Conservation (phyloP, 2,329 filamentous ascomycete species). For the Trichothecium roseum region DNA sequence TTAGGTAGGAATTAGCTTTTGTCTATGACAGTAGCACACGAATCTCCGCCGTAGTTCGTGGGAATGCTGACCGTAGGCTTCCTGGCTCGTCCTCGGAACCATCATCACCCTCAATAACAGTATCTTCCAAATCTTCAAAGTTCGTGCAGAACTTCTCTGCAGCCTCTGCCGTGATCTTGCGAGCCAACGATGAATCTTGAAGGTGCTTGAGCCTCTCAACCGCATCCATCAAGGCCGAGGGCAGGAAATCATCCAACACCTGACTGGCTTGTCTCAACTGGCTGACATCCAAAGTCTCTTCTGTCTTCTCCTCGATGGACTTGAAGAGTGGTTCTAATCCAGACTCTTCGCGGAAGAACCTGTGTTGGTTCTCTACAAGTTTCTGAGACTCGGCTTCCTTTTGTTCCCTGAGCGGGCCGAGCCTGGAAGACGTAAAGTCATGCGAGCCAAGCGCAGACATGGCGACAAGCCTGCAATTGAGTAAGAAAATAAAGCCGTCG, state of each 20-base stretch:
- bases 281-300: slow-evolving; percentile 38
- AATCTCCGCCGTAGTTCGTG: slow-evolving; percentile 50
- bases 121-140: slow-evolving; percentile 55
- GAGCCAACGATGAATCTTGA: slow-evolving; percentile 60
- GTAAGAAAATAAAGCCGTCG: slow-evolving; percentile 55
- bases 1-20: no score
- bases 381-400: slow-evolving; percentile 44
- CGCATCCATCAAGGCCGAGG: slow-evolving; percentile 87
- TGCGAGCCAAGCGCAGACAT: slow-evolving; percentile 45
- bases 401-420: slow-evolving; percentile 43
- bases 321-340: slow-evolving; percentile 39
- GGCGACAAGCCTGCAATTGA: slow-evolving; percentile 60
- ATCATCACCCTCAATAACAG: slow-evolving; percentile 34
- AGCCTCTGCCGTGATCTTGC: slow-evolving; percentile 71
- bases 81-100: slow-evolving; percentile 8
- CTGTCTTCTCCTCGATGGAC: slow-evolving; percentile 25
- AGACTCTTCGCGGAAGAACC: slow-evolving; percentile 64
- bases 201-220: slow-evolving; percentile 69
- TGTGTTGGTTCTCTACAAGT: slow-evolving; percentile 58
- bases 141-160: slow-evolving; percentile 76
- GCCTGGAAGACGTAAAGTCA: slow-evolving; percentile 51
- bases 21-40: slow-evolving; percentile 43
- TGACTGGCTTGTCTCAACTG: slow-evolving; percentile 60
- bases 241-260: slow-evolving; percentile 78
- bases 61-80: slow-evolving; percentile 32